A percentile compares a stretch with the other conserved stretches of the same genome.
phyloP scores from a whole-genome alignment of 345 rosid genomes.

The Syzygium jambos region DNA sequence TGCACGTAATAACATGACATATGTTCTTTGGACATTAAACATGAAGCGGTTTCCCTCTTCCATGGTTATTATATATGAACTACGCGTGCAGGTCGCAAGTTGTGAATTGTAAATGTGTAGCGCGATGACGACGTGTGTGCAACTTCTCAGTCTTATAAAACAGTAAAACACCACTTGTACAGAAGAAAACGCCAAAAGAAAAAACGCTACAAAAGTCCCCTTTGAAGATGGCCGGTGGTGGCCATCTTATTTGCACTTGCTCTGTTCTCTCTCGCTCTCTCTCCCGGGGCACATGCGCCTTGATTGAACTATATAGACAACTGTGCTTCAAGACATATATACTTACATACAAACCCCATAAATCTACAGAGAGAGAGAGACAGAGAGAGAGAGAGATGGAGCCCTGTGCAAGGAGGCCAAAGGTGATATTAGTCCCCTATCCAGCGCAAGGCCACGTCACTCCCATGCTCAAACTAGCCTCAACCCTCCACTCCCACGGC shows the following conservation, averaged over 20 bases:
- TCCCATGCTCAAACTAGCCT: conserved; percentile 64
- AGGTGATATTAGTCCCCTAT: conserved; percentile 58
- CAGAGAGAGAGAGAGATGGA: background rate
- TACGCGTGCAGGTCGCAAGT: background rate
- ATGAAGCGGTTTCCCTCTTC: background rate
- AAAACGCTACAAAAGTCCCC: background rate
- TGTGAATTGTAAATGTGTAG: background rate
- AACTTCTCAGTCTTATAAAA: background rate
- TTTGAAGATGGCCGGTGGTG: background rate
- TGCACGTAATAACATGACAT: background rate
- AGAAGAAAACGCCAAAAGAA: background rate
- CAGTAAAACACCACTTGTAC: background rate
- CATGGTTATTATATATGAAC: background rate
- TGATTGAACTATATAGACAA: background rate
- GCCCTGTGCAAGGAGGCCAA: conserved; percentile 8
- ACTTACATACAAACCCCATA: background rate
- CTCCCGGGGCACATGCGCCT: background rate
- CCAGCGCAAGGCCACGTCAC: conserved; percentile 84
- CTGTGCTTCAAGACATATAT: background rate
- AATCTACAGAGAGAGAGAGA: background rate
- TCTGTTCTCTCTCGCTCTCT: background rate
- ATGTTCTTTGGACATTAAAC: background rate
- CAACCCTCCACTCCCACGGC: conserved; percentile 26
- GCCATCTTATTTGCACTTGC: background rate
- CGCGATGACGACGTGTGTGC: background rate